Percentiles rank a stretch among this genome's conserved stretches.
These are phyloP conservation scores for Alnus rubra DNA, from an alignment of 306 rosid genomes.

Conservation along the genomic window DNA sequence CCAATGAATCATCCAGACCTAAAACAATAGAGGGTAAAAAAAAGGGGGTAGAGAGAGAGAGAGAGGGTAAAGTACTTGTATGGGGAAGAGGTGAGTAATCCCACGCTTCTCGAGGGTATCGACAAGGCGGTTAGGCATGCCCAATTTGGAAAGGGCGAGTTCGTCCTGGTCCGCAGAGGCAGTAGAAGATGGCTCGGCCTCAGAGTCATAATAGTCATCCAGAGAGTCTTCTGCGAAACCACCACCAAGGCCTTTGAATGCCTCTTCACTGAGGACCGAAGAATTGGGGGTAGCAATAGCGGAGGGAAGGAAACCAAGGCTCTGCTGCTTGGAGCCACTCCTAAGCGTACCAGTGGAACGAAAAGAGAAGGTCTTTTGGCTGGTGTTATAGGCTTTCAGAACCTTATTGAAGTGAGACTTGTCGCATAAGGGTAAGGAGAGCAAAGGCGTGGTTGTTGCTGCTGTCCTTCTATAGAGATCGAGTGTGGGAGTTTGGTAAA, in stretches of 20 bases:
- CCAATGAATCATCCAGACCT: not conserved
- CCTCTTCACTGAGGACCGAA: constrained; percentile 90
- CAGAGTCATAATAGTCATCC: constrained; percentile 36
- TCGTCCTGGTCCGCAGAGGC: constrained; percentile 38
- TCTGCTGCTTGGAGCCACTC: constrained; percentile 26
- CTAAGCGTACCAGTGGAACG: constrained; percentile 17
- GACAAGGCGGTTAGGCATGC: constrained; percentile 67
- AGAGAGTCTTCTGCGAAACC: constrained; percentile 47
- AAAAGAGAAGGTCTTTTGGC: constrained; percentile 18
- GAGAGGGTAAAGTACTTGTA: constrained; percentile 52
- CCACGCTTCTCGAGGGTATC: constrained; percentile 70
- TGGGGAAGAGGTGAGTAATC: constrained; percentile 82
- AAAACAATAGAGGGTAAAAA: not conserved
- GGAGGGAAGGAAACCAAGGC: constrained; percentile 43
- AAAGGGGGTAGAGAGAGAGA: not conserved
- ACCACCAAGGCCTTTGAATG: constrained; percentile 62
- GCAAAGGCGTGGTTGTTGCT: constrained; percentile 33
- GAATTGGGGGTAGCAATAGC: constrained; percentile 93
- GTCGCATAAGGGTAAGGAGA: constrained; percentile 48
- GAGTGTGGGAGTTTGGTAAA: constrained; percentile 51
- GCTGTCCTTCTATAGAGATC: constrained; percentile 40
- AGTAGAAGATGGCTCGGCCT: constrained; percentile 25
- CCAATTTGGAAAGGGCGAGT: constrained; percentile 75
- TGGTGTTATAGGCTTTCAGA: constrained; percentile 36
- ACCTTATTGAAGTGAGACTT: constrained; percentile 55